Conservation (phyloP, 2,329 filamentous ascomycete genomes). For the Colletotrichum euphorbiae region DNA sequence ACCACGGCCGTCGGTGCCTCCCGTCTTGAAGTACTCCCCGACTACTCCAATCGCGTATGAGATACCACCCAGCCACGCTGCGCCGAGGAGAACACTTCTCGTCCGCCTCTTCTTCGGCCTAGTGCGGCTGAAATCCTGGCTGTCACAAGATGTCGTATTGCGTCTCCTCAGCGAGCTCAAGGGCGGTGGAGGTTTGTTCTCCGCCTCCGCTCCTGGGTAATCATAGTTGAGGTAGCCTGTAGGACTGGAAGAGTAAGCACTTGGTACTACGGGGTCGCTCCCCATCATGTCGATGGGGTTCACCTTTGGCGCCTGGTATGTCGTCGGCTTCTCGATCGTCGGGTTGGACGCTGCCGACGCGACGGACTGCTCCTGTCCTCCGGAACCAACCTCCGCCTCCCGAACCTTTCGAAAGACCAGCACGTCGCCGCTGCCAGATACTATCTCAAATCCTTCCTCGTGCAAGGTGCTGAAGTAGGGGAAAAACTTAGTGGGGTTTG, state of each 20-base stretch:
- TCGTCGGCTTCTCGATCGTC: constrained; percentile 35
- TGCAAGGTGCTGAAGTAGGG: constrained; percentile 70
- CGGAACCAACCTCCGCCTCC: constrained; percentile 42
- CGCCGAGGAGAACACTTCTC: constrained; percentile 64
- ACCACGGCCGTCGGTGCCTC: constrained; percentile 56
- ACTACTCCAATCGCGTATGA: constrained; percentile 70
- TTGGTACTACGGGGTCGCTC: constrained; percentile 51
- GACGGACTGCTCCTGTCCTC: not conserved
- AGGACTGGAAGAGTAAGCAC: constrained; percentile 71
- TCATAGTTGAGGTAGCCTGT: constrained; percentile 76
- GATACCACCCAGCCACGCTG: constrained; percentile 64
- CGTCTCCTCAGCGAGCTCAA: constrained; percentile 54
- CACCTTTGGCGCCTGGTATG: constrained; percentile 46
- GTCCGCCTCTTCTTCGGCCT: constrained; percentile 55
- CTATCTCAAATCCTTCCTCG: constrained; percentile 73
- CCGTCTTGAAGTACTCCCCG: constrained; percentile 67
- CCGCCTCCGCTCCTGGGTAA: constrained; percentile 47
- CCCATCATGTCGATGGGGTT: constrained; percentile 72
- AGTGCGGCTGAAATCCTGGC: constrained; percentile 54
- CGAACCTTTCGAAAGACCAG: constrained; percentile 74
- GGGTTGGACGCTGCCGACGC: not conserved
- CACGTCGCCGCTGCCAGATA: constrained; percentile 71
- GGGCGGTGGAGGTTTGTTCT: constrained; percentile 49
- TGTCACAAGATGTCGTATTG: constrained; percentile 55
- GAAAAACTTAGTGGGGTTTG: constrained; percentile 73